phyloP scores from a whole-genome alignment of 2,329 filamentous ascomycete species.

The Stachybotrys elegans region DNA sequence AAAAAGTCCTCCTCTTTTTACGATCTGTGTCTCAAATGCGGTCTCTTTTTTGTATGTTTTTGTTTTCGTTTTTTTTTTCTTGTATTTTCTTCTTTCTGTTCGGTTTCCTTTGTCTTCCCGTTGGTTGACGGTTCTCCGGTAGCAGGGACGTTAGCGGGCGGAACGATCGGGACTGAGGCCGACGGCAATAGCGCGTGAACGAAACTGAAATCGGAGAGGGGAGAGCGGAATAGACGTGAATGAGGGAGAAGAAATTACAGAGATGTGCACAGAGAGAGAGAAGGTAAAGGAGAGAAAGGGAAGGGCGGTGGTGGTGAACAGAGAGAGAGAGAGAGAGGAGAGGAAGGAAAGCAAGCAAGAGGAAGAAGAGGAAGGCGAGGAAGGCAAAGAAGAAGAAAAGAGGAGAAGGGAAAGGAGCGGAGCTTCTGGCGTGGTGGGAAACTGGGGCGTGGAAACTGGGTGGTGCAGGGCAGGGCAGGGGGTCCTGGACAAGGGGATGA shows the following conservation, averaged over 20 bases:
- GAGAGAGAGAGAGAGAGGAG: slow-evolving; percentile 11
- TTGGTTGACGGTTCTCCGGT: not conserved
- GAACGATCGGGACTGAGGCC: not conserved
- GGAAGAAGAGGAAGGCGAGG: slow-evolving; percentile 28
- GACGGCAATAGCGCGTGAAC: not conserved
- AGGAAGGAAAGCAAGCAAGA: slow-evolving; percentile 23
- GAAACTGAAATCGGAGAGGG: slow-evolving; percentile 8
- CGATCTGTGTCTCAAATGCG: slow-evolving; percentile 8
- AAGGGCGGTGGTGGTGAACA: slow-evolving; percentile 23
- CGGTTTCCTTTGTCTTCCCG: slow-evolving; percentile 7
- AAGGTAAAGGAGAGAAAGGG: slow-evolving; percentile 24
- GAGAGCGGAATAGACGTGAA: slow-evolving; percentile 18
- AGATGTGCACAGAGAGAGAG: slow-evolving; percentile 21
- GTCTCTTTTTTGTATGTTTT: slow-evolving; percentile 20
- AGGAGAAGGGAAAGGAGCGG: slow-evolving; percentile 23
- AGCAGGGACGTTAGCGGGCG: too few species aligned
- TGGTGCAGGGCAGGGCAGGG: too few species aligned
- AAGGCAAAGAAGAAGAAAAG: slow-evolving; percentile 23
- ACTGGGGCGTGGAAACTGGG: too few species aligned
- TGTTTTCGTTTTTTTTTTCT: slow-evolving; percentile 21
- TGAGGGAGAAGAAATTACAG: slow-evolving; percentile 19
- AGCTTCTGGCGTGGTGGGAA: too few species aligned
- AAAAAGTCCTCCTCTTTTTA: slow-evolving; percentile 7
- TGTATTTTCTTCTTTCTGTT: slow-evolving; percentile 14
- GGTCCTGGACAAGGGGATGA: too few species aligned